Percentiles rank a stretch among this genome's conserved stretches.
Evolutionary conservation across 2,329 filamentous ascomycete species (phyloP).

Genomic region (Alternaria angustiovoidea): DNA sequence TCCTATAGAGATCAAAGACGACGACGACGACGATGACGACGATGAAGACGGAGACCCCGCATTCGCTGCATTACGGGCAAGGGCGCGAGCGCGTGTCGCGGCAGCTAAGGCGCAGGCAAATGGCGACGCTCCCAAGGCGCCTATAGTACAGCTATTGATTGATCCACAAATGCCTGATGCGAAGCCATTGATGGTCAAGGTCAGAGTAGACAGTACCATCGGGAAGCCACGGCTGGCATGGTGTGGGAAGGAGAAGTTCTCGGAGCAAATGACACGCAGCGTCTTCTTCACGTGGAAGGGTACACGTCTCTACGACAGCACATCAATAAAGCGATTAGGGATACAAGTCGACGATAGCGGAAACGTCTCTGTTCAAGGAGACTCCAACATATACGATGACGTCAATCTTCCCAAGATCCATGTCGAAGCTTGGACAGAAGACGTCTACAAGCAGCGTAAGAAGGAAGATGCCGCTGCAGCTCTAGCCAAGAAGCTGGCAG

Average conservation of each 20-base stretch:
- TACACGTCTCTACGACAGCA: slow-evolving; percentile 76
- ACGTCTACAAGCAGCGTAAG: slow-evolving; percentile 65
- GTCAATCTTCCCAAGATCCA: slow-evolving; percentile 65
- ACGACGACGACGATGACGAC: slow-evolving; percentile 31
- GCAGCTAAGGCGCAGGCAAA: slow-evolving; percentile 22
- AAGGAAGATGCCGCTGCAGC: slow-evolving; percentile 40
- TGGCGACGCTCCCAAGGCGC: slow-evolving; percentile 18
- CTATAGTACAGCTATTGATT: slow-evolving; percentile 70
- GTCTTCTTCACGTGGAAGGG: slow-evolving; percentile 84
- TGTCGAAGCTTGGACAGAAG: slow-evolving; percentile 78
- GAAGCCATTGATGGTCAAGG: slow-evolving; percentile 68
- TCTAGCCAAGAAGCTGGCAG: slow-evolving; percentile 48
- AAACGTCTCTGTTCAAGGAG: slow-evolving; percentile 46
- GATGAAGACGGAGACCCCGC: slow-evolving; percentile 27
- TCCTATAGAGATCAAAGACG: slow-evolving; percentile 10
- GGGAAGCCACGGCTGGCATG: slow-evolving; percentile 73
- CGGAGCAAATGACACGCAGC: slow-evolving; percentile 57
- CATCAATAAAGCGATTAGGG: slow-evolving; percentile 60
- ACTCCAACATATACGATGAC: slow-evolving; percentile 62
- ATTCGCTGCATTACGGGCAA: slow-evolving; percentile 39
- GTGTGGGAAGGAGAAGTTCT: slow-evolving; percentile 68
- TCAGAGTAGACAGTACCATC: slow-evolving; percentile 73
- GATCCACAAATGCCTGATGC: slow-evolving; percentile 70
- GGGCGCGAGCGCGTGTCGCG: slow-evolving; percentile 35
- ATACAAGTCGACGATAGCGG: slow-evolving; percentile 60